phyloP scores from a whole-genome alignment of 2,329 filamentous ascomycete genomes.

The Hymenoscyphus albidus region DNA sequence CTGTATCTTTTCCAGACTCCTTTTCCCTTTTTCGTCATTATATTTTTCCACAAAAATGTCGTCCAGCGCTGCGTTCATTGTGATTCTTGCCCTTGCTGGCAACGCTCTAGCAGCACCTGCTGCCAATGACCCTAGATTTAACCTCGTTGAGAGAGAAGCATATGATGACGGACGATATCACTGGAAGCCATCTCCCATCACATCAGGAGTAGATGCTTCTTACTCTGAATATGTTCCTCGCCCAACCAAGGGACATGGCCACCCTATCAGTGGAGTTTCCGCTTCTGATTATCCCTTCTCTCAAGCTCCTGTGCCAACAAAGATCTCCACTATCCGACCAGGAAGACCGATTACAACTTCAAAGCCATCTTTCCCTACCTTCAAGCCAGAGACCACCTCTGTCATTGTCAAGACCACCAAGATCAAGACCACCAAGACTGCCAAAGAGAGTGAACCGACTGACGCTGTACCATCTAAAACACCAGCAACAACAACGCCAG shows the following conservation, averaged over 20 bases:
- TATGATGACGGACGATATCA: slow-evolving; percentile 1
- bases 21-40: background rate
- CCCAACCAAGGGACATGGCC: background rate
- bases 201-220: background rate
- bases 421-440: background rate
- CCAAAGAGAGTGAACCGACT: background rate
- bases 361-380: background rate
- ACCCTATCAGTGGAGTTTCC: background rate
- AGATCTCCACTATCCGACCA: background rate
- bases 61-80: background rate
- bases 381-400: background rate
- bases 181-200: background rate
- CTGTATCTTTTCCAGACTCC: background rate
- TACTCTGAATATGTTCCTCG: background rate
- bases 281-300: background rate
- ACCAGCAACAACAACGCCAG: background rate
- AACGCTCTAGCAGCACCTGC: background rate
- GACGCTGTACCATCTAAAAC: background rate
- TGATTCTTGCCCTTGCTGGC: background rate
- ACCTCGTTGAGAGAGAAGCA: background rate
- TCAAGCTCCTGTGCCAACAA: background rate
- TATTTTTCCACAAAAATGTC: background rate
- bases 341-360: background rate
- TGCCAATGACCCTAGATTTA: background rate
- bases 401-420: background rate